Evolutionary conservation across 2,329 filamentous ascomycete species (phyloP).

Genomic region (Clonostachys byssicola): DNA sequence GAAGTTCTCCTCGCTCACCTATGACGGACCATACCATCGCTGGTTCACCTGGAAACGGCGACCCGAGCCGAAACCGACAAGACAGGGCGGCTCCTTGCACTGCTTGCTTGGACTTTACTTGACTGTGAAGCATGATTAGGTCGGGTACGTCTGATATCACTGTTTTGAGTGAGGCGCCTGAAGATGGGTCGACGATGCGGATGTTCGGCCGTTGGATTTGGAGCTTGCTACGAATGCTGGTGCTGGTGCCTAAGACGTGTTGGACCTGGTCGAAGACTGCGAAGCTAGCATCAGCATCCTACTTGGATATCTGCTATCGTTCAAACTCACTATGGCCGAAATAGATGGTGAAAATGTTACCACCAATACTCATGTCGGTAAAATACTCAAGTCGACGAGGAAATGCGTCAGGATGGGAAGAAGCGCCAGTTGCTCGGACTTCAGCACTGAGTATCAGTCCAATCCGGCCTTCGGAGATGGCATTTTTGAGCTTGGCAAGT

Average conservation of each 20-base stretch:
- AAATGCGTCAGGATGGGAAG: constrained; percentile 22
- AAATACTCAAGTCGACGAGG: constrained; percentile 39
- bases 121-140: constrained; percentile 23
- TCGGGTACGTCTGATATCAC: constrained; percentile 45
- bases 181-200: constrained; percentile 23
- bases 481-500: constrained; percentile 33
- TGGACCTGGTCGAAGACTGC: constrained; percentile 40
- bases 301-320: too few relatives aligned
- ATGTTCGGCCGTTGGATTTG: constrained; percentile 39
- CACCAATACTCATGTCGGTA: constrained; percentile 38
- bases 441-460: constrained; percentile 50
- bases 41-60: constrained; percentile 41
- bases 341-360: constrained; percentile 35
- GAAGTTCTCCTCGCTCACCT: constrained; percentile 46
- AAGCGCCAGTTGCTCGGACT: constrained; percentile 28
- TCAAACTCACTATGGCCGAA: constrained; percentile 32
- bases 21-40: constrained; percentile 43
- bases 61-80: constrained; percentile 39
- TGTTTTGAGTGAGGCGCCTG: too few relatives aligned
- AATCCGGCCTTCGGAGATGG: constrained; percentile 38
- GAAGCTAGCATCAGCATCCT: too few relatives aligned
- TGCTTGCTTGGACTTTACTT: constrained; percentile 9
- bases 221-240: constrained; percentile 29
- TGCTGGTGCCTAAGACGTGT: constrained; percentile 38
- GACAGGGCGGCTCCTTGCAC: constrained; percentile 31